Evolutionary conservation across 139 green algal genomes (phyloP).

Genomic region (Chlamydomonas sp.): DNA sequence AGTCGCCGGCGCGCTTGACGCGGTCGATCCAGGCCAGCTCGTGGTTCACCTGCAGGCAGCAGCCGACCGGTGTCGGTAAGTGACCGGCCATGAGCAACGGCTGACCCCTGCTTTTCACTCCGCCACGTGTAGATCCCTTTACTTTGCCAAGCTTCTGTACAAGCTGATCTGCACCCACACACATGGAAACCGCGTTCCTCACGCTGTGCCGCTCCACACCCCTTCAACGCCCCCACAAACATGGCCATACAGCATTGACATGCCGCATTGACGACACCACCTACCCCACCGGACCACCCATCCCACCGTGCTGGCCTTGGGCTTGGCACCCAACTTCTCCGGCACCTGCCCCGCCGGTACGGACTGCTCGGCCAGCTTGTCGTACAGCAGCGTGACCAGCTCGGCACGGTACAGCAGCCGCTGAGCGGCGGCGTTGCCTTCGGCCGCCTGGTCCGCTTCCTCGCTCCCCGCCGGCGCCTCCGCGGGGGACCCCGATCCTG

Average conservation of each 20-base stretch:
- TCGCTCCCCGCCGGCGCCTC: neutral
- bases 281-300: neutral
- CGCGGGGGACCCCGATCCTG: no score
- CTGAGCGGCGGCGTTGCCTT: neutral
- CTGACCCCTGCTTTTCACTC: no score
- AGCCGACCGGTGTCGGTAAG: neutral
- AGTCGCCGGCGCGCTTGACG: neutral
- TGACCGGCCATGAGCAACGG: neutral
- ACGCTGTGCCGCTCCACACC: no score
- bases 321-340: neutral
- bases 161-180: no score
- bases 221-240: no score
- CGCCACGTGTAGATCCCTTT: no score
- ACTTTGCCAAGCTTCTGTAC: no score
- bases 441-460: neutral
- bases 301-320: neutral
- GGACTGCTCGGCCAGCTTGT: neutral
- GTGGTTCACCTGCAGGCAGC: neutral
- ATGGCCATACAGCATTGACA: no score
- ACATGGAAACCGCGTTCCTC: no score
- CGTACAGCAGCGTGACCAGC: constrained; percentile 4
- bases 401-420: neutral
- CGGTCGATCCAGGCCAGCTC: neutral
- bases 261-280: neutral
- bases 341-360: neutral